Evolutionary conservation across 164 flowering plant species (phyloP), one percentile per base, ranked within the genome.

Genomic region (grape (Vitis vinifera)): DNA sequence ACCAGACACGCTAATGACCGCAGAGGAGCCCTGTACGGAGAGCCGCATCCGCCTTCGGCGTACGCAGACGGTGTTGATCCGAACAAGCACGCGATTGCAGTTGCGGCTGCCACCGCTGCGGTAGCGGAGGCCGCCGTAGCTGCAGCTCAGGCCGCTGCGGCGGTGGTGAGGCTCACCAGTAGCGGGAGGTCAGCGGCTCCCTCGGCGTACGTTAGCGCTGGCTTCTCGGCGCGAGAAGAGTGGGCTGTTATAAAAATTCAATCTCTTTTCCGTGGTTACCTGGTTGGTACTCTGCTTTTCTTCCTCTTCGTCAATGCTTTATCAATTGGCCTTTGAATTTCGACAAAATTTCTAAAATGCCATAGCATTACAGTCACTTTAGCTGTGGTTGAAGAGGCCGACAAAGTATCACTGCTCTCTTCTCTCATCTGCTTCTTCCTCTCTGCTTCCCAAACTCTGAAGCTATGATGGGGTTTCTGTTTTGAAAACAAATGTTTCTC

Each of bases 81-180:
- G n/a, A 71, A 70, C 73, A 83, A 81, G 74, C 93, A 82, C 73
- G 88, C 93, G 8, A 81, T 86, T 49, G 91, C 91, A 0, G 86
- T 85, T 8, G 92, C 88, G 0, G 86, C 88, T 1, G 89, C 89
- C 1, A 80, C 88, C 0, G 86, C 86, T 0, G 85, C 86, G 1
- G 88, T 75, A 0, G 87, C 89, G 0, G 89, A 88, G 53, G 89
- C 88, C 0, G 92, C 88, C 0, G 83, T 86, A 2, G 87, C 87
- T 1, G 85, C 90, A 0, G 90, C 89, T 1, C 81, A 85, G 27
- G 91, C 91, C 0, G 90, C 88, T 1, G 87, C 86, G 0, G 88
- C 77, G 16, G 91, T 84, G 1, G 87, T 86, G 14, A 70, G 82
- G 72, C 80, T 90, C 2, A 88, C 91, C 1, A 73, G 85, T 62